phyloP scores from a whole-genome alignment of 768 basidiomycete species.

The Leucosporidium creatinivorum region DNA sequence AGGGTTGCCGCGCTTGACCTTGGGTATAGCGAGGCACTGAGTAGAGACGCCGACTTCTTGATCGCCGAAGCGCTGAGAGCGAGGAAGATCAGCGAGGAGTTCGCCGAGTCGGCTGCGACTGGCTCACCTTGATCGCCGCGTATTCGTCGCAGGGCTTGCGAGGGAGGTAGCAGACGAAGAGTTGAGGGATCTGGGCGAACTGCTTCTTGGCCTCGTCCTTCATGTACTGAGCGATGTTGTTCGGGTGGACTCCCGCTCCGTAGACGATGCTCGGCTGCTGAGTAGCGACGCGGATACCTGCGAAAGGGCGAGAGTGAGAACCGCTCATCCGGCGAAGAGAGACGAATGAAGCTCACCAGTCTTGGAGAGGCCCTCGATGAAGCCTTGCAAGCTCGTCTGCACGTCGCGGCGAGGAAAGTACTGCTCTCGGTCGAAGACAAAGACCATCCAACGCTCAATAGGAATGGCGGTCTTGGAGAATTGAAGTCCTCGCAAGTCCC shows the following conservation, averaged over 20 bases:
- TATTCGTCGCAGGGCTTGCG: conserved; percentile 7
- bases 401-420: neutral
- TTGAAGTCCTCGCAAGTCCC: neutral
- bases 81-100: too few relatives aligned
- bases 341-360: too few relatives aligned
- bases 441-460: conserved; percentile 5
- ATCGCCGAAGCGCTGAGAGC: conserved; percentile 15
- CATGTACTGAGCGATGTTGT: neutral
- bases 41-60: neutral
- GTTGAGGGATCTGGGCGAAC: neutral
- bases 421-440: conserved; percentile 1
- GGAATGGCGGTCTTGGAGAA: neutral
- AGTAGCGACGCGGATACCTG: neutral
- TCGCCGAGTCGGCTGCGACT: too few relatives aligned
- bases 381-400: neutral
- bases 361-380: neutral
- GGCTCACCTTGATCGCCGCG: conserved; percentile 15
- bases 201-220: neutral
- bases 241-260: neutral
- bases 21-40: conserved; percentile 9
- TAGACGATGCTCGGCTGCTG: neutral
- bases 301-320: too few relatives aligned
- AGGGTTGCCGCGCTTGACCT: neutral
- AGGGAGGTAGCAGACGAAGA: conserved; percentile 15
- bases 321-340: too few relatives aligned